Percentiles rank a stretch among this genome's conserved stretches.
phyloP scores from a whole-genome alignment of 1,139 yeast species.

The Magnusiomyces sp. region DNA sequence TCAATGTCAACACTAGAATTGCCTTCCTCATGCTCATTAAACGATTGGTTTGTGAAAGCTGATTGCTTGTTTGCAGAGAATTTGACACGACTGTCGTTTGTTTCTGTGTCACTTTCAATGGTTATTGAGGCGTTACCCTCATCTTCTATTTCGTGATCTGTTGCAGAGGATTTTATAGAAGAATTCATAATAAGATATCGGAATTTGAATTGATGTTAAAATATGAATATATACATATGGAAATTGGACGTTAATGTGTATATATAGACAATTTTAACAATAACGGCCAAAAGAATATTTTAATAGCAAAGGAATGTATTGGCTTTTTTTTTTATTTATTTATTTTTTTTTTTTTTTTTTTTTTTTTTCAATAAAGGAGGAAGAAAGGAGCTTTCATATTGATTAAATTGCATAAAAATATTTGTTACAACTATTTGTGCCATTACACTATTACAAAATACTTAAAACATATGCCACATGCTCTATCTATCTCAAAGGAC shows the following conservation, averaged over 20 bases:
- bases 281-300: too few species aligned
- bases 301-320: neutral
- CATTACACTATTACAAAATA: neutral
- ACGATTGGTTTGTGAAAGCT: neutral
- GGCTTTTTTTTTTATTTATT: neutral
- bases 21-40: neutral
- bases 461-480: conserved; percentile 5
- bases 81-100: neutral
- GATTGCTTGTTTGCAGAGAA: neutral
- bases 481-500: conserved; percentile 28
- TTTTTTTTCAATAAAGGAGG: neutral
- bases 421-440: too few species aligned
- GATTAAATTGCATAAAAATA: too few species aligned
- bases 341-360: neutral
- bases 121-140: neutral
- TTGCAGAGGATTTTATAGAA: too few species aligned
- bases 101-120: neutral
- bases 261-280: too few species aligned
- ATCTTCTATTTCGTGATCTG: too few species aligned
- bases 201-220: too few species aligned
- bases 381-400: too few species aligned
- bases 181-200: too few species aligned
- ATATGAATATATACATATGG: neutral
- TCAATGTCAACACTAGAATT: conserved; percentile 1
- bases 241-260: neutral